Base-by-base conservation (phyloP, 2,329 filamentous ascomycete species). In the Cercospora nicotianae region DNA sequence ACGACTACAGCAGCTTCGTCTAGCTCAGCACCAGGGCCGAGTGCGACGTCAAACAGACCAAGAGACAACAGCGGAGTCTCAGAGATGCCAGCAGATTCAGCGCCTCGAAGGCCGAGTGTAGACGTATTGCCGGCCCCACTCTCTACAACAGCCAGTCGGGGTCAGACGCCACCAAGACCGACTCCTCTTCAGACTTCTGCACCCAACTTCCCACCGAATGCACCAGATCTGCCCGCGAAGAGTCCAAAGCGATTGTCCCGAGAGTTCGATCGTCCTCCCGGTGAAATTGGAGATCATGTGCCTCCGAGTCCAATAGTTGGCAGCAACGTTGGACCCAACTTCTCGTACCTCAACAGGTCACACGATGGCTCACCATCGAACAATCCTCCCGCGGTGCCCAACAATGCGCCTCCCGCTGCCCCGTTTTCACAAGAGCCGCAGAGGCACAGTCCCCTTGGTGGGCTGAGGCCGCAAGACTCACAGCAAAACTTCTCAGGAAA, bases 21-120 rank as follows among this genome's bases (percentile, higher is more conserved):
- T 60, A 10, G 23, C n/a, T 0, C 45, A 23, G 60, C 58, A 33
- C 28, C 64, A 51, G 30, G 55, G 30, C 42, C 26, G 8, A 36
- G 48, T 55, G 33, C 33, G 13, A 42, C 16, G 3, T 23, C 36
- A 31, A 48, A 39, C 12, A 57, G 53, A 59, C 62, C 62, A 31
- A 23, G 62, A 59, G 62, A 64, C 26, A 64, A 69, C 59, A 72
- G 70, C 53, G 60, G 53, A 42, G 66, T 73, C 18, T 73, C 71
- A 23, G 71, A 73, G 55, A 73, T 73, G 71, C 71, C 71, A 62
- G 71, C 70, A 33, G 68, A 73, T 45, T 57, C 71, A 13, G 64
- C 69, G 16, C 67, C 66, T 13, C 10, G 31, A 39, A 18, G 62
- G 60, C 39, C 53, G 18, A 66, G 62, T 48, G 59, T 45, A 23